Base-by-base conservation (phyloP, 257 asterid genomes). In the Gentiana macrophylla region DNA sequence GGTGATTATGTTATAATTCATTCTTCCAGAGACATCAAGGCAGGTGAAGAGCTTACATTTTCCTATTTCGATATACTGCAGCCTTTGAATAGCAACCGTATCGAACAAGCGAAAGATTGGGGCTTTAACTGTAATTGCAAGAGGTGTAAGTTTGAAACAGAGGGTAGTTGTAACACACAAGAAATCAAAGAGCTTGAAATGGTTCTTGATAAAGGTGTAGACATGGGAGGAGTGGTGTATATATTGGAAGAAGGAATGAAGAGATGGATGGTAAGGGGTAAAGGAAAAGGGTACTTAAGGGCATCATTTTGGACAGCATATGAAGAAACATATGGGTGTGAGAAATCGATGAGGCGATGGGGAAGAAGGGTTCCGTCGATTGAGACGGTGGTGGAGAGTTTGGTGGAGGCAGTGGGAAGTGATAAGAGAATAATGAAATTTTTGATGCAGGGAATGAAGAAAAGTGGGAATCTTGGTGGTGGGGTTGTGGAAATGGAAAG, bases 261-360 rank as follows among this genome's bases (percentile, higher is more conserved):
- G 74, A 80, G 84, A 63, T 74, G 80, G 84, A 44, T 52, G 78
- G 86, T 82, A 2, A 80, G 86, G 57, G 97, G 91, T 13, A 82
- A 63, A 51, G 94, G 81, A 35, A 89, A 84, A 65, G 95, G 96
- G 52, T 77, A 64, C 43, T 53, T 84, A 77, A 80, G 94, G 76
- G 86, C 94, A 13, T 89, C 96, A 10, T 80, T 78, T 63, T 89
- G 97, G 97, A 69, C 57, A 13, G 89, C 86, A n/a, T 89, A 86
- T 67, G 52, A 54, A 2, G 74, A 71, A 6, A 79, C 77, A 44
- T 78, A 60, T 55, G 79, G 74, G 8, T 84, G 88, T 12, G 94
- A 86, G 46, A 86, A 72, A 56, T 52, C 63, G 67, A 77, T 71
- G 78, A 74, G 82, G 66, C 81, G 75, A 67, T 89, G 87, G 94